Conservation (phyloP, 495 filamentous ascomycete genomes). For the Rhypophila decipiens region DNA sequence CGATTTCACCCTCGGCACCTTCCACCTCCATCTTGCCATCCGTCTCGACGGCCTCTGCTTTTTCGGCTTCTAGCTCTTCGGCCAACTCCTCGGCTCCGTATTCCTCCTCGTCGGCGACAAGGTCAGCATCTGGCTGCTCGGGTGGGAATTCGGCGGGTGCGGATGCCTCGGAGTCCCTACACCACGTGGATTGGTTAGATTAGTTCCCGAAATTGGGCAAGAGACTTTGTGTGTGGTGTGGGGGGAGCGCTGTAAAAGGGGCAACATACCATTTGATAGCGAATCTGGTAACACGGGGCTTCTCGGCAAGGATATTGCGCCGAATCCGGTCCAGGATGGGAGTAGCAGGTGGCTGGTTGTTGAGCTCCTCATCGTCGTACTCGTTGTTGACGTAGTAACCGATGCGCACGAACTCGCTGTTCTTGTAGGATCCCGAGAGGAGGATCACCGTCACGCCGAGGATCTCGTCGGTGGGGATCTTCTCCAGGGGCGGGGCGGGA, state of each 20-base stretch:
- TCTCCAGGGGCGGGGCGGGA: conserved; percentile 77
- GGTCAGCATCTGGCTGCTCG: conserved; percentile 92
- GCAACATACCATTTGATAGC: conserved; percentile 90
- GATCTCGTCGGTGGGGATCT: conserved; percentile 90
- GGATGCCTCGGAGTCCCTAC: conserved; percentile 91
- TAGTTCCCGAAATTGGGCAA: background rate
- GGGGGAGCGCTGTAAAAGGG: background rate
- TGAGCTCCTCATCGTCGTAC: conserved; percentile 86
- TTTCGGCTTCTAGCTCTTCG: conserved; percentile 54
- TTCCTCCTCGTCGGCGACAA: conserved; percentile 73
- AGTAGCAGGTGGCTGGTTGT: conserved; percentile 81
- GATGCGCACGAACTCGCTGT: conserved; percentile 93
- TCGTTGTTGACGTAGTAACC: conserved; percentile 99
- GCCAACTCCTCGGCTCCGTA: conserved; percentile 85
- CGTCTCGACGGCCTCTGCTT: conserved; percentile 47
- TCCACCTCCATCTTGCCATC: conserved; percentile 70
- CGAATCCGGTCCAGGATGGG: conserved; percentile 85
- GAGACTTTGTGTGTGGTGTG: background rate
- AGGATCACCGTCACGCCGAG: conserved; percentile 96
- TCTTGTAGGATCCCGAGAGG: conserved; percentile 92
- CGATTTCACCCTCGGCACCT: conserved; percentile 24
- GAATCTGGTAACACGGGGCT: conserved; percentile 93
- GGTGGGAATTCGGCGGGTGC: conserved; percentile 94
- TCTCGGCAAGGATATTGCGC: conserved; percentile 89
- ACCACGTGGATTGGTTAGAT: background rate